Evolutionary conservation across 345 rosid species (phyloP).

Genomic region (Sonneratia caseolaris): DNA sequence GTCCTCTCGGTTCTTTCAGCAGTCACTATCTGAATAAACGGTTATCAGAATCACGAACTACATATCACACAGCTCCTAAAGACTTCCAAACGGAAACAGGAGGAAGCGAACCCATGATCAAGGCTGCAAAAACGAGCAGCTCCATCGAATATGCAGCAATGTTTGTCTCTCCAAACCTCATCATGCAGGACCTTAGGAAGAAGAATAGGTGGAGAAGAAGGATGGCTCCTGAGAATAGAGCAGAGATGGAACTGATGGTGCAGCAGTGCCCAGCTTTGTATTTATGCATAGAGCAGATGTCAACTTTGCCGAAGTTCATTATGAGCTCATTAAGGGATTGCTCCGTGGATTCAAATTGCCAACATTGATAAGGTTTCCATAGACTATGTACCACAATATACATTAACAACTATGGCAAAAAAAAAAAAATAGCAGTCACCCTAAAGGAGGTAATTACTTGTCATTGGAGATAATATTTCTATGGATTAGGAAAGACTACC

Average conservation of each 20-base stretch:
- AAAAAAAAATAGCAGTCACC: too few species aligned
- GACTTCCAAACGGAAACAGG: neutral
- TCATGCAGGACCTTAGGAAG: neutral
- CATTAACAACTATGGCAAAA: too few species aligned
- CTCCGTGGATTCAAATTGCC: too few species aligned
- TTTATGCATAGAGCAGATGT: too few species aligned
- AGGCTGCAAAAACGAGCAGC: neutral
- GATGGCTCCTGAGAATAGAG: neutral
- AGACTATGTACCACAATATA: too few species aligned
- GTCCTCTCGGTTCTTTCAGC: neutral
- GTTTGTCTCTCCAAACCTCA: neutral
- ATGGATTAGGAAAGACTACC: too few species aligned
- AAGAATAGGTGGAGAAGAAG: neutral
- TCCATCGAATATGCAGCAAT: neutral
- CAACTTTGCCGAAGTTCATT: too few species aligned
- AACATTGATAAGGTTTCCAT: too few species aligned
- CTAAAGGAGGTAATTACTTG: too few species aligned
- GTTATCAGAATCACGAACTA: neutral
- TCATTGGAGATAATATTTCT: too few species aligned
- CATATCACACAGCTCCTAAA: neutral
- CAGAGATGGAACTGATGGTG: neutral
- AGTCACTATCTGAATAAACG: neutral
- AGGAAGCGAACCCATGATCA: neutral
- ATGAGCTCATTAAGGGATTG: too few species aligned
- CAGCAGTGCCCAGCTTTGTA: neutral